Evolutionary conservation across 305 asterid genomes (phyloP).

Genomic region (Solanum hybrid): DNA sequence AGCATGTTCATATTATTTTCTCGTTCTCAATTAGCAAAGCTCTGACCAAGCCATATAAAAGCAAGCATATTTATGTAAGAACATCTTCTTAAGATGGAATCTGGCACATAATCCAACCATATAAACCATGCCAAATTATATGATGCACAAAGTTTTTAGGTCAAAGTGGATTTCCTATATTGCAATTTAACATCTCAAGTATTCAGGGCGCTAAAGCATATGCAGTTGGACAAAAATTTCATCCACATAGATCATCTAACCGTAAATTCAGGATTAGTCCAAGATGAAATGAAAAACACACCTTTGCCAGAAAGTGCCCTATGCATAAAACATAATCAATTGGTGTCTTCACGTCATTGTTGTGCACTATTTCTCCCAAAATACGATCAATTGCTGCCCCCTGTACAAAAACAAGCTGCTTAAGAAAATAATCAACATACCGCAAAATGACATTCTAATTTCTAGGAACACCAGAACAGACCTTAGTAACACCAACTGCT

Average conservation of each 20-base stretch:
- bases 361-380: constrained; percentile 76
- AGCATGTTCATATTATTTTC: background rate
- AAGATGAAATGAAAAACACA: constrained; percentile 3
- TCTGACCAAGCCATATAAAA: background rate
- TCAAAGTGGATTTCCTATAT: background rate
- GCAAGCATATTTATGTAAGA: background rate
- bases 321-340: constrained; percentile 71
- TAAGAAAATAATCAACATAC: background rate
- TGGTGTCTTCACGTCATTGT: constrained; percentile 50
- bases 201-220: background rate
- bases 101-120: background rate
- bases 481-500: constrained; percentile 90
- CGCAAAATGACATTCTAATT: background rate
- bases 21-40: background rate
- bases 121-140: background rate
- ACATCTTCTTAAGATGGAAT: background rate
- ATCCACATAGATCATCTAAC: background rate
- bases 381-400: constrained; percentile 95
- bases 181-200: background rate
- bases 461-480: constrained; percentile 14
- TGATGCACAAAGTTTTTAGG: background rate
- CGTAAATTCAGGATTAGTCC: background rate
- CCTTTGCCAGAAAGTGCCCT: constrained; percentile 93
- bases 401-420: constrained; percentile 20
- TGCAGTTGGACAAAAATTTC: background rate